Conservation (phyloP, 345 rosid species). For the Salix koriyanagi region DNA sequence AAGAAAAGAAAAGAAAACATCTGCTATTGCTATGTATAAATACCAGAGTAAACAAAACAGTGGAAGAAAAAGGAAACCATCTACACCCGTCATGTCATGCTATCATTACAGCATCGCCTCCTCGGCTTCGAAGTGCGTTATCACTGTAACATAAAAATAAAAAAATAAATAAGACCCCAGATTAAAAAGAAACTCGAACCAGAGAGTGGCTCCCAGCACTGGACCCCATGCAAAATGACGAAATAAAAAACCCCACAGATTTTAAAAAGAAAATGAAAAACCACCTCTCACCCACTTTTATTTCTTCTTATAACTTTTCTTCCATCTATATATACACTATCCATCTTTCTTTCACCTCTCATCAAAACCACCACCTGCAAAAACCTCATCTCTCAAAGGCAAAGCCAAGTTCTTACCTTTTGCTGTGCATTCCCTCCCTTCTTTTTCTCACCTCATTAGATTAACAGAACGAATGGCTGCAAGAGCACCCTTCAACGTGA, state of each 20-base stretch:
- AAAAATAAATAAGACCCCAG: too few relatives aligned
- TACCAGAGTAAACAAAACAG: too few relatives aligned
- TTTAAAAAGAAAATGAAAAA: background rate
- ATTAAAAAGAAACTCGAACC: too few relatives aligned
- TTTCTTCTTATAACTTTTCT: background rate
- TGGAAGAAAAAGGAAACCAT: too few relatives aligned
- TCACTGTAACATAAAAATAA: too few relatives aligned
- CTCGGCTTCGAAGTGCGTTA: too few relatives aligned
- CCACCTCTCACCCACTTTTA: background rate
- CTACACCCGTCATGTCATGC: too few relatives aligned
- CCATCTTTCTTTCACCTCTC: background rate
- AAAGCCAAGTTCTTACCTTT: background rate
- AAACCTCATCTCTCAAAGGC: too few relatives aligned
- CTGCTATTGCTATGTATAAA: too few relatives aligned
- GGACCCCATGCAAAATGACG: slow-evolving; percentile 11
- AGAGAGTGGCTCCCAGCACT: too few relatives aligned
- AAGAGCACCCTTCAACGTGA: slow-evolving; percentile 39
- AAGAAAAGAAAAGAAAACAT: too few relatives aligned
- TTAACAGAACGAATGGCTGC: slow-evolving; percentile 34
- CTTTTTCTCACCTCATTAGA: background rate
- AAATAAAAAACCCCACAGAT: slow-evolving; percentile 6
- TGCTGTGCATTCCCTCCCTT: background rate
- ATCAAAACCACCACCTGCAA: background rate
- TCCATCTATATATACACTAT: slow-evolving; percentile 6
- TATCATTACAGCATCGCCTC: too few relatives aligned